A percentile compares a stretch with the other conserved stretches of the same genome.
These are phyloP conservation scores for Acacia concinna DNA, from an alignment of 331 rosid genomes.

Conservation along the genomic window DNA sequence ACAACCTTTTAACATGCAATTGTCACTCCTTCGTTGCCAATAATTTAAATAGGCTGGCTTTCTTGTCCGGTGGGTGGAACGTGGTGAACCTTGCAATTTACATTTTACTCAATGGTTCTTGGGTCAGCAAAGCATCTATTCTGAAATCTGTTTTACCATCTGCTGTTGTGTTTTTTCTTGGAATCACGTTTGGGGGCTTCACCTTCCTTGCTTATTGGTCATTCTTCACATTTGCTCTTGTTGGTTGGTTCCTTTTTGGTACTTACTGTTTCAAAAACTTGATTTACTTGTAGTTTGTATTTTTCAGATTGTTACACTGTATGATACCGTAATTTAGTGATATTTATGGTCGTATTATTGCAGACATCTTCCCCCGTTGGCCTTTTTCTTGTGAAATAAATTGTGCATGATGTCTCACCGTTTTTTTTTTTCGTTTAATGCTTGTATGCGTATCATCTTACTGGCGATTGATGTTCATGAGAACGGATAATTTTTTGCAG, in stretches of 20 bases:
- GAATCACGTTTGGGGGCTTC: constrained; percentile 66
- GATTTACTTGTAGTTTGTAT: constrained; percentile 67
- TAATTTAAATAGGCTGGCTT: constrained; percentile 75
- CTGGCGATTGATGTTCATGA: not conserved
- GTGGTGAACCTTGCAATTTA: constrained; percentile 92
- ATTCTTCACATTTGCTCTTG: constrained; percentile 55
- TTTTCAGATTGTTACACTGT: constrained; percentile 18
- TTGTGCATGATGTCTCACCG: not conserved
- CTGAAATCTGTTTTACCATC: constrained; percentile 70
- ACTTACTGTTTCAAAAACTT: constrained; percentile 75
- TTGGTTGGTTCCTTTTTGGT: constrained; percentile 91
- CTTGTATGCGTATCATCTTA: not conserved
- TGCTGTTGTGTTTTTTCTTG: constrained; percentile 56
- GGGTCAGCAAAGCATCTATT: constrained; percentile 76
- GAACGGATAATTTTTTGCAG: not conserved
- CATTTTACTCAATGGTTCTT: constrained; percentile 69
- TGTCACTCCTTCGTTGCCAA: constrained; percentile 95
- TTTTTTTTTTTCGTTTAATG: not conserved
- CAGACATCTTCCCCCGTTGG: not conserved
- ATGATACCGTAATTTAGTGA: constrained; percentile 25
- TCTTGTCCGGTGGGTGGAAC: constrained; percentile 81
- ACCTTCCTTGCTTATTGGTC: constrained; percentile 68
- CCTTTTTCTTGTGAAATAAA: not conserved
- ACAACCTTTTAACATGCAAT: constrained; percentile 86
- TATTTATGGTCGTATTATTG: not conserved